Conservation (phyloP, 1,284 basidiomycete species). For the Malassezia japonica region DNA sequence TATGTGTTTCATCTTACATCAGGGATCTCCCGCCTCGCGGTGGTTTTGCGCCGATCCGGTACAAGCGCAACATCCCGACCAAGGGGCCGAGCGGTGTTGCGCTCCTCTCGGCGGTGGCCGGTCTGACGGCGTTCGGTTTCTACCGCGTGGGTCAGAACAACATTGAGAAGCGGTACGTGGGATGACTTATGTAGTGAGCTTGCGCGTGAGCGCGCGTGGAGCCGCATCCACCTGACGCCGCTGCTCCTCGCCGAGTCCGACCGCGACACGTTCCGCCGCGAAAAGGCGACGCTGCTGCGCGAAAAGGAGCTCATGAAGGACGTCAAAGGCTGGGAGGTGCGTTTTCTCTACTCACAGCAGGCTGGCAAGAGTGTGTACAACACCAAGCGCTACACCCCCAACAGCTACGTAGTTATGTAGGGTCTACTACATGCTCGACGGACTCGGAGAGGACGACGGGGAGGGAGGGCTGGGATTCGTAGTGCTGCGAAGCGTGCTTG, state of each 20-base stretch:
- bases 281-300: constrained; percentile 65
- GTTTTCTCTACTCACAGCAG: constrained; percentile 50
- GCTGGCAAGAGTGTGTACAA: constrained; percentile 76
- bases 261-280: constrained; percentile 74
- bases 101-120: constrained; percentile 73
- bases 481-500: too few species aligned
- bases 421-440: too few species aligned
- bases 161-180: constrained; percentile 75
- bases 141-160: constrained; percentile 83
- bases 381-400: constrained; percentile 66
- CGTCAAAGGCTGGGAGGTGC: constrained; percentile 66
- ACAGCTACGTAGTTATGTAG: constrained; percentile 52
- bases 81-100: constrained; percentile 79
- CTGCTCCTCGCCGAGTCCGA: constrained; percentile 78
- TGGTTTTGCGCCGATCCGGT: constrained; percentile 84
- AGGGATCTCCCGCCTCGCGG: constrained; percentile 93
- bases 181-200: constrained; percentile 62
- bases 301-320: constrained; percentile 94
- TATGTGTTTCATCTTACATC: constrained; percentile 15
- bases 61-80: constrained; percentile 89
- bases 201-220: constrained; percentile 85
- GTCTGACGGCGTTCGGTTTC: constrained; percentile 82
- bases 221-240: constrained; percentile 86
- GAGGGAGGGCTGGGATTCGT: too few species aligned
- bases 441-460: too few species aligned